Evolutionary conservation across 2,329 filamentous ascomycete genomes (phyloP).

Genomic region (Aspergillus fructus): DNA sequence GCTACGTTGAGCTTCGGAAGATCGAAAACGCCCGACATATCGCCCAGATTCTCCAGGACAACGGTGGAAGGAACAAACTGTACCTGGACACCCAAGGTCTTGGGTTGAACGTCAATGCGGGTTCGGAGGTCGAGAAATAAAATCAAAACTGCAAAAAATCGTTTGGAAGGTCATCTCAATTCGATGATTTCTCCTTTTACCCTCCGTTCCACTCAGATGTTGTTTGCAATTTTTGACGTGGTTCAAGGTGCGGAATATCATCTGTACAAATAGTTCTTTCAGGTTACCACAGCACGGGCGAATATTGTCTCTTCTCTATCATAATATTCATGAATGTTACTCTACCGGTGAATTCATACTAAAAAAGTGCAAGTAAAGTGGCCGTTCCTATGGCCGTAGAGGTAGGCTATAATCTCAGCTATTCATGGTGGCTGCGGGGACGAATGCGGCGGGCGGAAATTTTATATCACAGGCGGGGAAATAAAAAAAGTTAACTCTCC

Average conservation of each 20-base stretch:
- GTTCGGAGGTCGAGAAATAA: conserved; percentile 32
- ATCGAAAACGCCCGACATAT: conserved; percentile 94
- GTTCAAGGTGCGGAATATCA: conserved; percentile 21
- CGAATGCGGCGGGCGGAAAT: conserved; percentile 31
- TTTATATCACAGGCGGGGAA: conserved; percentile 22
- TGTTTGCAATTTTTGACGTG: conserved; percentile 10
- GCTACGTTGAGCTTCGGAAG: conserved; percentile 95
- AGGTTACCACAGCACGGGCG: conserved; percentile 27
- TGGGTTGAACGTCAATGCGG: conserved; percentile 74
- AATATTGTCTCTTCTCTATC: conserved; percentile 36
- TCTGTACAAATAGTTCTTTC: conserved; percentile 39
- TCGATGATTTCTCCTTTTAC: not conserved
- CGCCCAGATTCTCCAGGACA: conserved; percentile 82
- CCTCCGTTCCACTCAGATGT: conserved; percentile 8
- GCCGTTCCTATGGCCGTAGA: not conserved
- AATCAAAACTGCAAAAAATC: not conserved
- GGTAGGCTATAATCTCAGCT: not conserved
- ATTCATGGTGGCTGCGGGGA: conserved; percentile 21
- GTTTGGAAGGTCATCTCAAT: not conserved
- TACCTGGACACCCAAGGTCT: conserved; percentile 89
- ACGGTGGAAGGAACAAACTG: conserved; percentile 84
- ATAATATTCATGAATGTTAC: not conserved
- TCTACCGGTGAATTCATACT: not conserved
- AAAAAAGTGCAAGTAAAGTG: not conserved
- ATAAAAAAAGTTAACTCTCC: not conserved